phyloP scores from a whole-genome alignment of 1,139 yeast species.

The Hyphopichia buzzinii region DNA sequence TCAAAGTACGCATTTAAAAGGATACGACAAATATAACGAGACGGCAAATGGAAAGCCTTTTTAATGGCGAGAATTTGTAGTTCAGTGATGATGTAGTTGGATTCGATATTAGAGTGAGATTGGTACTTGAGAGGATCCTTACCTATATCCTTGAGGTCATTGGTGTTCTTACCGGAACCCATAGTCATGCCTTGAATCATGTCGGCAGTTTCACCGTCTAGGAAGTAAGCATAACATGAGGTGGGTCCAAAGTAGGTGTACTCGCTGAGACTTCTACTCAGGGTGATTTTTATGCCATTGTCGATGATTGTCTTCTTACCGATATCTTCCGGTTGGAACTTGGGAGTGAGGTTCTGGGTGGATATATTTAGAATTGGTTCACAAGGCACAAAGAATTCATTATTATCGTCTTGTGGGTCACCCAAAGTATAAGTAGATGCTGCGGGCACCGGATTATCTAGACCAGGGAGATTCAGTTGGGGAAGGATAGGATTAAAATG shows the following conservation, averaged over 20 bases:
- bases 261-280: constrained; percentile 3
- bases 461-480: constrained; percentile 1
- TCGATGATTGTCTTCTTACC: background rate
- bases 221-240: constrained; percentile 9
- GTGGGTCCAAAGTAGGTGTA: constrained; percentile 10
- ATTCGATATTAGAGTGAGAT: constrained; percentile 7
- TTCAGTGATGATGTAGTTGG: constrained; percentile 11
- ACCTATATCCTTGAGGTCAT: background rate
- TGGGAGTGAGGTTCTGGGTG: constrained; percentile 6
- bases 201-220: background rate
- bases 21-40: constrained; percentile 8
- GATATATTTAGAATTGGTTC: constrained; percentile 9
- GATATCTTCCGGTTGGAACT: constrained; percentile 3
- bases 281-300: constrained; percentile 7
- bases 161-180: background rate
- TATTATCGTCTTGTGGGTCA: constrained; percentile 1
- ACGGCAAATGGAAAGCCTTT: constrained; percentile 12
- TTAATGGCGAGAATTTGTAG: constrained; percentile 11
- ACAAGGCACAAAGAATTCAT: constrained; percentile 5
- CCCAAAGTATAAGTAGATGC: background rate
- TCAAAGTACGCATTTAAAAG: constrained; percentile 78
- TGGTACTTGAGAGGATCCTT: constrained; percentile 2
- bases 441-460: background rate
- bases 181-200: no score
- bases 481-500: constrained; percentile 4